Evolutionary conservation across 192 early-diverging fungal genomes (phyloP).

Genomic region (Coemansia reversa): DNA sequence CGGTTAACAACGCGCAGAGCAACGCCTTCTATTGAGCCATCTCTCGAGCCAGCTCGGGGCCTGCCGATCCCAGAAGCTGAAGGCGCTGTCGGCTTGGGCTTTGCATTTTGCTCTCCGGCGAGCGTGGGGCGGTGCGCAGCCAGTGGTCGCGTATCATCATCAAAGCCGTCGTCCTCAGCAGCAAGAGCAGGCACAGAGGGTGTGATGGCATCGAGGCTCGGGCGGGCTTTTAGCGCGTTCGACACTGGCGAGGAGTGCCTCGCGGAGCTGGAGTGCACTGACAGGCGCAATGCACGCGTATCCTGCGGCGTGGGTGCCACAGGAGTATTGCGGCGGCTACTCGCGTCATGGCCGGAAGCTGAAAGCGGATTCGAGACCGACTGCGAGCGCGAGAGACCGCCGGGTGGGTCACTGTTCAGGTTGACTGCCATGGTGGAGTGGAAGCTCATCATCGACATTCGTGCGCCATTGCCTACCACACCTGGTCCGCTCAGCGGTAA

Average conservation of each 20-base stretch:
- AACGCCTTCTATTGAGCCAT: conserved; percentile 10
- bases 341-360: conserved; percentile 20
- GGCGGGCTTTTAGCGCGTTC: conserved; percentile 19
- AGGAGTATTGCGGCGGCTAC: conserved; percentile 13
- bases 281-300: conserved; percentile 17
- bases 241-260: conserved; percentile 23
- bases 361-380: conserved; percentile 45
- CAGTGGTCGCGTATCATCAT: conserved; percentile 4
- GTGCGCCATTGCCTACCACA: conserved; percentile 20
- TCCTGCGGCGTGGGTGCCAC: conserved; percentile 29
- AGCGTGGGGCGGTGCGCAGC: not conserved
- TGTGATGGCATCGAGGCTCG: conserved; percentile 35
- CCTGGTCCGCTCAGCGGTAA: conserved; percentile 26
- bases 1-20: conserved; percentile 34
- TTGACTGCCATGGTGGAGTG: conserved; percentile 44
- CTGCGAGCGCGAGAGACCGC: conserved; percentile 24
- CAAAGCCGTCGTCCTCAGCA: not conserved
- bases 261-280: conserved; percentile 17
- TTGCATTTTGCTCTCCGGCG: not conserved
- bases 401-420: conserved; percentile 18
- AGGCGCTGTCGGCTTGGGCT: not conserved
- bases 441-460: conserved; percentile 46
- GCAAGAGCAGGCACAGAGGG: not conserved
- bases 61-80: not conserved
- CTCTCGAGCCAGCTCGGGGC: not conserved